Base-by-base conservation (phyloP, 176 grass and related monocot species). In the Musa troglodytarum region DNA sequence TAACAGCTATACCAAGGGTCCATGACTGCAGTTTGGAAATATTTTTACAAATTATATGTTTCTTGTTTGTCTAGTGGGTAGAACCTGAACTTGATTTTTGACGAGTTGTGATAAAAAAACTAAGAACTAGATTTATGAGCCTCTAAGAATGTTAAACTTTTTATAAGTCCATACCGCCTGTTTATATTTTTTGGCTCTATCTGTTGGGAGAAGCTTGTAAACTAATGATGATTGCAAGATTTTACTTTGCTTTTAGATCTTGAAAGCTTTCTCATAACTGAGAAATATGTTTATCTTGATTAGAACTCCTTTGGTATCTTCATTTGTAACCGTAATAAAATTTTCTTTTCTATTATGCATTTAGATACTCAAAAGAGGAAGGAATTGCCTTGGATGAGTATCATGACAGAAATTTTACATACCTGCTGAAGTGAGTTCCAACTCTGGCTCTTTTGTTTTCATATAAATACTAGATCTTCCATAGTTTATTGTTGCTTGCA, bases 281-380 rank as follows among this genome's bases (percentile, higher is more conserved):
- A 34, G 29, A 34, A 34, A 34, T 34, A 34, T 34, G 29, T 34
- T 34, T 34, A 34, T 34, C 58, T 68, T 43, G 26, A 19, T 52
- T 23, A 22, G 22, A 54, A 11, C 54, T 21, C 50, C 12, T 64
- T 25, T 54, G 70, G 20, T 20, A 61, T 53, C 55, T 69, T 52
- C 12, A n/a, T 53, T 3, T 8, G n/a, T 79, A 53, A 53, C 3
- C 43, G 52, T 77, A 54, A 68, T n/a, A 9, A 5, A 61, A 53
- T 21, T 1, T 29, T 12, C 1, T 10, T 86, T 69, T 22, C 76
- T 74, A 43, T 43, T 43, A 69, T 79, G 9, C 53, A 49, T 61
- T 8, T 69, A 99, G 95, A 78, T 99, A 94, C 66, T 93, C 82
- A 8, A 96, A 99, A 81, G 95, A 99, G 74, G 95, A 99, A 89